Percentiles rank a stretch among this genome's conserved stretches.
These are phyloP conservation scores for Bruguiera hainesii DNA, from an alignment of 441 rosid genomes.

Conservation along the genomic window DNA sequence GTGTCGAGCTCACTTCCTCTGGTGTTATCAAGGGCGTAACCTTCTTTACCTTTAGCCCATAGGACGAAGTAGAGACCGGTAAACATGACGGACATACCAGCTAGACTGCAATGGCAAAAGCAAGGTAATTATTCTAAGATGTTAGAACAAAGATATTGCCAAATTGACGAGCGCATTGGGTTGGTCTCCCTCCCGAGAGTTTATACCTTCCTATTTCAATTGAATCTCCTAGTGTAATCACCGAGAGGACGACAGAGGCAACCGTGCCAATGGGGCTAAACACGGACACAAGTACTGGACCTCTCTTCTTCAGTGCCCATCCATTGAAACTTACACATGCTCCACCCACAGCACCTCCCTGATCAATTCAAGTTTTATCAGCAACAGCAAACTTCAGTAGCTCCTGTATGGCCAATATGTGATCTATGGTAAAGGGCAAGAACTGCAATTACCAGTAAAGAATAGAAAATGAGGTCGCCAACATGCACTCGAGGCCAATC, in stretches of 20 bases:
- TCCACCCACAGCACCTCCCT: constrained; percentile 70
- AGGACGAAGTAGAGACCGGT: constrained; percentile 70
- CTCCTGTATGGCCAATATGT: no score
- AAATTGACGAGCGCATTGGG: no score
- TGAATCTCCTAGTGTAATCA: constrained; percentile 55
- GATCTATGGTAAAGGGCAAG: background rate
- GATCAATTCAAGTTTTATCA: constrained; percentile 5
- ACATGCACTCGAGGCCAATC: constrained; percentile 40
- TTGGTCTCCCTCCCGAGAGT: background rate
- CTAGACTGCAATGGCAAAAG: constrained; percentile 47
- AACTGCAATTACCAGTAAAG: constrained; percentile 46
- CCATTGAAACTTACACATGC: constrained; percentile 77
- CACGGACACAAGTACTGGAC: constrained; percentile 86
- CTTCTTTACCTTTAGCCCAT: constrained; percentile 94
- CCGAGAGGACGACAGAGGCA: constrained; percentile 61
- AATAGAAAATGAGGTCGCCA: constrained; percentile 37
- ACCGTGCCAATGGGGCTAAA: constrained; percentile 84
- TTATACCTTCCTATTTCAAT: constrained; percentile 62
- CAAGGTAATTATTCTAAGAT: background rate
- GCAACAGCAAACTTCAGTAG: no score
- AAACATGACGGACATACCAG: constrained; percentile 78
- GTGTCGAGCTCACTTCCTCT: constrained; percentile 47
- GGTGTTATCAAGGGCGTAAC: constrained; percentile 21
- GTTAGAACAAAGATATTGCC: no score
- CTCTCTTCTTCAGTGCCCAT: constrained; percentile 96